These are phyloP conservation scores for Adansonia madagascariensis DNA, from an alignment of 441 rosid species.

Conservation along the genomic window DNA sequence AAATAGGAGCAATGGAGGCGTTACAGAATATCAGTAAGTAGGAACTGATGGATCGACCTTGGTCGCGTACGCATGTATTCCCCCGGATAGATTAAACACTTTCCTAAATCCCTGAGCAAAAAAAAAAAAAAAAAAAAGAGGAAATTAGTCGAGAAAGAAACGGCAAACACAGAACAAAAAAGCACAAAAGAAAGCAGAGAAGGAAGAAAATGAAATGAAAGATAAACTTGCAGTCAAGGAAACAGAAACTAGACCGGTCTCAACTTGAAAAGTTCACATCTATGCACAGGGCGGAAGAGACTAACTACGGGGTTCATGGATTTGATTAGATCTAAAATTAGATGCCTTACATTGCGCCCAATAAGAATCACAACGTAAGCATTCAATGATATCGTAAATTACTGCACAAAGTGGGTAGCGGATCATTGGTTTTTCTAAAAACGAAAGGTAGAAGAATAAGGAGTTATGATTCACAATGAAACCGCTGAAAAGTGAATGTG, in stretches of 20 bases:
- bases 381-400: not conserved
- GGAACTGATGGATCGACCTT: conserved; percentile 74
- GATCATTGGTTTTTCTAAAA: not conserved
- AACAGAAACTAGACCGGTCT: not conserved
- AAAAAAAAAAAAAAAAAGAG: not conserved
- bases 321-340: not conserved
- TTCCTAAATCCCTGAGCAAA: conserved; percentile 70
- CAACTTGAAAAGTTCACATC: not conserved
- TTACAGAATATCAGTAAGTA: conserved; percentile 49
- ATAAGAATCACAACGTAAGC: not conserved
- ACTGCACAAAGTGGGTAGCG: not conserved
- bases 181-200: not conserved
- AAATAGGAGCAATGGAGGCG: not conserved
- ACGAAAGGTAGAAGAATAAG: not conserved
- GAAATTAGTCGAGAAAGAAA: not conserved
- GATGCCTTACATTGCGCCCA: not conserved
- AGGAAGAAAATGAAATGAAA: not conserved
- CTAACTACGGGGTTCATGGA: not conserved
- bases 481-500: not conserved
- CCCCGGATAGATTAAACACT: conserved; percentile 70
- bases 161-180: not conserved
- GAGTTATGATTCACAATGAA: not conserved
- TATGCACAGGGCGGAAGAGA: not conserved
- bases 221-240: not conserved
- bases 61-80: conserved; percentile 74